These are phyloP conservation scores for Sutorius eximius DNA, from an alignment of 1,284 basidiomycete species.

Conservation along the genomic window DNA sequence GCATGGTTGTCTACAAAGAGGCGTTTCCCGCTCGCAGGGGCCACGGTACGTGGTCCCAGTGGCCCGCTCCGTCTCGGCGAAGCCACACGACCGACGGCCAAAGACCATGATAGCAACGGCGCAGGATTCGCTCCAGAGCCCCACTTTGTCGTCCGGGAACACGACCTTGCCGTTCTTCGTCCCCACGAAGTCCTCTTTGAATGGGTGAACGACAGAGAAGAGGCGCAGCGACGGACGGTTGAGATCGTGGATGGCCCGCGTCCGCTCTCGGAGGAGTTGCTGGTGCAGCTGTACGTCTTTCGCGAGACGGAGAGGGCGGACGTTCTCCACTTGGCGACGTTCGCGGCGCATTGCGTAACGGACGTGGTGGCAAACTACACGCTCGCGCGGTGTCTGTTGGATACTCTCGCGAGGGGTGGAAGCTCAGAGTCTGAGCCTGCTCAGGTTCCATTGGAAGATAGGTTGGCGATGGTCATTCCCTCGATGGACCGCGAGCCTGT, in stretches of 20 bases:
- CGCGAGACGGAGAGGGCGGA: conserved; percentile 1
- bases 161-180: conserved; percentile 11
- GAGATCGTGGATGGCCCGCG: conserved; percentile 14
- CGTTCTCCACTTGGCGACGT: conserved; percentile 20
- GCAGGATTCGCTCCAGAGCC: background rate
- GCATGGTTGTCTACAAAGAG: conserved; percentile 23
- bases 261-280: conserved; percentile 23
- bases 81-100: background rate
- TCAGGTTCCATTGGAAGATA: conserved; percentile 34
- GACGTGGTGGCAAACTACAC: conserved; percentile 14
- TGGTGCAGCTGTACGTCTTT: conserved; percentile 16
- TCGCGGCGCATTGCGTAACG: conserved; percentile 21
- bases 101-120: background rate
- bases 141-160: conserved; percentile 23
- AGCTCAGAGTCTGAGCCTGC: conserved; percentile 13
- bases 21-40: conserved; percentile 22
- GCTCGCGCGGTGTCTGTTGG: conserved; percentile 39
- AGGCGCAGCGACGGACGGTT: background rate
- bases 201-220: conserved; percentile 11
- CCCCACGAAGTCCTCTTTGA: conserved; percentile 9
- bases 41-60: conserved; percentile 2
- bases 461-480: conserved; percentile 44
- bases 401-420: conserved; percentile 38
- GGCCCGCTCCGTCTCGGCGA: background rate
- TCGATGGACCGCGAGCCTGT: conserved; percentile 40